Percentiles rank a stretch among this genome's conserved stretches.
These are phyloP conservation scores for Pestalotiopsis fici DNA, from an alignment of 2,329 filamentous ascomycete species.

Conservation along the genomic window DNA sequence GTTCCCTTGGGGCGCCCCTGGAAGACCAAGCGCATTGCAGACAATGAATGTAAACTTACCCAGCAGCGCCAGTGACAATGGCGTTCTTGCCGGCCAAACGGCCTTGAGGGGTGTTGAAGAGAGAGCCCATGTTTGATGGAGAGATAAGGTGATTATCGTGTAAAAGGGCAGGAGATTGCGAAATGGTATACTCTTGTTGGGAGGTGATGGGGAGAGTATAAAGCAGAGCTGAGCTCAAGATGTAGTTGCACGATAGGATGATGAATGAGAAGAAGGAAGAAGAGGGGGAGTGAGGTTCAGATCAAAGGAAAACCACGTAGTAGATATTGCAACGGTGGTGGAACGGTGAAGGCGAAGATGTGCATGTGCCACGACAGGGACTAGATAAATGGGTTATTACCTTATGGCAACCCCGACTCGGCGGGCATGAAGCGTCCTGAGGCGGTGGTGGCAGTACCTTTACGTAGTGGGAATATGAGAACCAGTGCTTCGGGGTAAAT, in stretches of 20 bases:
- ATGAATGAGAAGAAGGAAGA: neutral
- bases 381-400: neutral
- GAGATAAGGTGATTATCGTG: neutral
- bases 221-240: neutral
- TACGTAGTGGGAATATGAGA: neutral
- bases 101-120: constrained; percentile 33
- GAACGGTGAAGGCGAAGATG: neutral
- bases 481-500: neutral
- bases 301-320: neutral
- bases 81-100: constrained; percentile 63
- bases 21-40: neutral
- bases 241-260: neutral
- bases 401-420: neutral
- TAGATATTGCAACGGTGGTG: neutral
- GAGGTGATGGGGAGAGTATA: neutral
- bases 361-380: neutral
- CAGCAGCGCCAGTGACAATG: constrained; percentile 81
- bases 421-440: neutral
- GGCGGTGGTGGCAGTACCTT: neutral
- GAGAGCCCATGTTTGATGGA: constrained; percentile 26
- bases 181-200: neutral
- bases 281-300: neutral
- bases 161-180: neutral
- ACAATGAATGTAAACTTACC: constrained; percentile 55
- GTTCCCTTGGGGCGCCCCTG: neutral